Evolutionary conservation across 495 filamentous ascomycete species (phyloP).

Genomic region (Bacidia rubella): DNA sequence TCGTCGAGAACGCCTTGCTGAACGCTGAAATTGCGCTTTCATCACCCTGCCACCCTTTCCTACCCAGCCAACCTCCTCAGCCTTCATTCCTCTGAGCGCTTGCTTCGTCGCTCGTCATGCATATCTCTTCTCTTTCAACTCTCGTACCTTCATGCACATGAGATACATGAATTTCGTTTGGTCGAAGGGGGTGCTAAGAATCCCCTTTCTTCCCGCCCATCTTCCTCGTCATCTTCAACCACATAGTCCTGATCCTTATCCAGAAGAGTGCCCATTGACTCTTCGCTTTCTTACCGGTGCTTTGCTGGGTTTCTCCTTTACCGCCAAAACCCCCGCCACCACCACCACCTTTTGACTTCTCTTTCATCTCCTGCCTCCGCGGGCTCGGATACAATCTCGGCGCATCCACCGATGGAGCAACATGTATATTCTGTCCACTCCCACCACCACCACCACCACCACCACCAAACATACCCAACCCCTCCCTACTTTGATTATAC

Average conservation of each 20-base stretch:
- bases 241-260: slow-evolving; percentile 17
- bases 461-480: not conserved
- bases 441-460: too few species aligned
- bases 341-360: too few species aligned
- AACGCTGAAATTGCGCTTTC: too few species aligned
- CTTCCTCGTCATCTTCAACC: slow-evolving; percentile 15
- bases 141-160: too few species aligned
- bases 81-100: too few species aligned
- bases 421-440: not conserved
- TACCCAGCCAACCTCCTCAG: too few species aligned
- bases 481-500: not conserved
- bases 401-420: not conserved
- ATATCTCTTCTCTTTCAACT: not conserved
- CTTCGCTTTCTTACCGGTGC: slow-evolving; percentile 12
- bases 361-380: not conserved
- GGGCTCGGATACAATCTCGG: not conserved
- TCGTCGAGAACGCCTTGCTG: too few species aligned
- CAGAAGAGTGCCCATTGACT: slow-evolving; percentile 18
- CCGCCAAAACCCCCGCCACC: too few species aligned
- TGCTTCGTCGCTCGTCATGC: too few species aligned
- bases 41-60: too few species aligned
- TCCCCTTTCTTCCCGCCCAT: slow-evolving; percentile 9
- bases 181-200: too few species aligned
- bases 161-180: too few species aligned
- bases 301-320: not conserved